Evolutionary conservation across 345 rosid genomes (phyloP), one percentile per base, ranked within the genome.

Genomic region (Lepidium aucheri): DNA sequence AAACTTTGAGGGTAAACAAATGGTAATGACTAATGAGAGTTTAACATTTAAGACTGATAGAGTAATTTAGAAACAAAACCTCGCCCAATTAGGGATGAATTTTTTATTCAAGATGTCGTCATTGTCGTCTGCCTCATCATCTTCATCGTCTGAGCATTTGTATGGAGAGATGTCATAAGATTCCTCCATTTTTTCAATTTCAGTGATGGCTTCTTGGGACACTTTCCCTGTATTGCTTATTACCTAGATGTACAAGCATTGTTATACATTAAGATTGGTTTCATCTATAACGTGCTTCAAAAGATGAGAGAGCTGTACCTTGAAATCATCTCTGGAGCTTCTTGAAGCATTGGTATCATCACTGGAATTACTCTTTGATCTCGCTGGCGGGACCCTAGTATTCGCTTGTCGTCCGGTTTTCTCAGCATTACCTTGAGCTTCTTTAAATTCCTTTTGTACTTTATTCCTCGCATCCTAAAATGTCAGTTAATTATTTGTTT

Each of bases 121-220:
- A 3, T 84, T 79, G 1, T 79, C 70, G 9, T 90, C 88, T 5
- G 85, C 91, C 1, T 93, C 91, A 9, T 86, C 97, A 2, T 84
- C 86, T 78, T 90, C 99, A 35, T 91, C 86, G 49, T 91, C 97
- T 3, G 97, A 95, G 73, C 82, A 82, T 79, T 87, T 82, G 74
- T 88, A 94, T 35, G 97, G 99, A 52, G 97, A 94, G 32, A 94
- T 85, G 26, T 87, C 95, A 59, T 91, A 95, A 1, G 99, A 89
- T 38, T 91, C 99, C 59, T n/a, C 62, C 46, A 57, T 22, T 57
- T 57, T 10, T 39, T 39, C 46, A 39, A 39, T 13, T 38, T 33
- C 62, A 24, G 22, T 39, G 9, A 38, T 22, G 34, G 34, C 3
- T 39, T 57, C 46, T 57, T 54, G 75, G 12, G 61, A 67, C 83